Base-by-base conservation (phyloP, 2,329 filamentous ascomycete genomes). In the Westerdykella aurantiaca region DNA sequence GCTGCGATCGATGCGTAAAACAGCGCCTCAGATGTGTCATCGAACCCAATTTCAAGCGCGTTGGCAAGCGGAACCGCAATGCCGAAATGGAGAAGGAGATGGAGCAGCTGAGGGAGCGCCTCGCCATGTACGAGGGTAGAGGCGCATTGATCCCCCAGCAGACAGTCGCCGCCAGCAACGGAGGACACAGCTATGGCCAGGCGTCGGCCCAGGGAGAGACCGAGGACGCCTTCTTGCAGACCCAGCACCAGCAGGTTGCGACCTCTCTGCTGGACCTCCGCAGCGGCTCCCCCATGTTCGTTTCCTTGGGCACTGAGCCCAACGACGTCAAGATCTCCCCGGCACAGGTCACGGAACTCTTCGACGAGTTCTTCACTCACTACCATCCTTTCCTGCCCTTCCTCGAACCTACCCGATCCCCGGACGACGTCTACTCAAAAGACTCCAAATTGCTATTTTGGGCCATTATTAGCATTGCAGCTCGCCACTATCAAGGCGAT, bases 51-150 rank as follows among this genome's bases (percentile, higher is more conserved):
- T 91, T 91, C 71, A 90, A 89, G 75, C 82, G 86, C 55, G 75
- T 90, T 14, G 85, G 86, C 50, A 93, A 93, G 72, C 79, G 86
- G 34, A 86, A 81, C 51, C 86, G 87, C 64, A 86, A 91, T 67
- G 86, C 86, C 58, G 86, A 90, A 69, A 90, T 90, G 85, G 86
- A 88, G 63, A 85, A 82, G 69, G 85, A 90, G 67, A 86, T 90
- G 58, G 84, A 87, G 45, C 53, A 64, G 35, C 58, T 71, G 51
- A 66, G 79, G 74, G 61, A 61, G 52, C 78, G 82, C 41, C 77
- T 80, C 37, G 79, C 75, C 56, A 73, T 86, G 48, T 71, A 78
- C 44, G 73, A 76, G 50, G 82, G 83, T 46, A 75, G 79, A 56
- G 58, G 73, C 16, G 53, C 52, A 23, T 41, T 65, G 46, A 57